Conservation (phyloP, 345 rosid genomes). For the Sonneratia alba region DNA sequence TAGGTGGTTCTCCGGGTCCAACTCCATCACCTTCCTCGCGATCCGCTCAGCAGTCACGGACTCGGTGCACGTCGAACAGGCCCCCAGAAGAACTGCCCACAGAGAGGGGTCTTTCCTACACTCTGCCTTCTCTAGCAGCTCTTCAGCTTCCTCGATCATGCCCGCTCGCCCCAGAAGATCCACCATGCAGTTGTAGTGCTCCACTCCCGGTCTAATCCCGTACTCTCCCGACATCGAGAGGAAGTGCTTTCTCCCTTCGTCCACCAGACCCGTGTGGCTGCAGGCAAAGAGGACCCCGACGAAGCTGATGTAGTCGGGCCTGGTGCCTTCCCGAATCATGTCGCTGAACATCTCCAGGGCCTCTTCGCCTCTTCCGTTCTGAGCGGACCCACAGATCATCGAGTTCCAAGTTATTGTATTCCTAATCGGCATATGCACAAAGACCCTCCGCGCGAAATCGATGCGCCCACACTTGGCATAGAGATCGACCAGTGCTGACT, state of each 20-base stretch:
- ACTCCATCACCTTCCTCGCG: slow-evolving; percentile 60
- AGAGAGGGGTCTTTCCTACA: slow-evolving; percentile 55
- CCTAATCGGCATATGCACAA: slow-evolving; percentile 34
- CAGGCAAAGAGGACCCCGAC: slow-evolving; percentile 81
- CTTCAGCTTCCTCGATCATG: slow-evolving; percentile 73
- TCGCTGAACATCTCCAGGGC: slow-evolving; percentile 49
- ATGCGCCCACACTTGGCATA: slow-evolving; percentile 82
- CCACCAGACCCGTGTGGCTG: slow-evolving; percentile 70
- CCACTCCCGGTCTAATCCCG: slow-evolving; percentile 56
- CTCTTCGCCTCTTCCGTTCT: slow-evolving; percentile 71
- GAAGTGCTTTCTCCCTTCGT: slow-evolving; percentile 52
- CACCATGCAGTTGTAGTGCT: slow-evolving; percentile 87
- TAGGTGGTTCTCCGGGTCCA: slow-evolving; percentile 57
- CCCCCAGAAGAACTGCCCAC: slow-evolving; percentile 88
- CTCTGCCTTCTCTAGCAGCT: slow-evolving; percentile 50
- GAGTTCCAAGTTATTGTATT: slow-evolving; percentile 84
- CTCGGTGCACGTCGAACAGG: slow-evolving; percentile 46
- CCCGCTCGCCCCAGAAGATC: slow-evolving; percentile 90
- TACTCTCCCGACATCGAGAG: slow-evolving; percentile 35
- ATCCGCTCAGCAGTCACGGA: slow-evolving; percentile 60
- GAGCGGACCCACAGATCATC: slow-evolving; percentile 74
- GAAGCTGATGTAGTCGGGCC: slow-evolving; percentile 73
- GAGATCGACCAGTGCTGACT: slow-evolving; percentile 83
- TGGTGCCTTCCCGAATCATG: slow-evolving; percentile 43
- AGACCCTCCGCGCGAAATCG: slow-evolving; percentile 48